A percentile compares a stretch with the other conserved stretches of the same genome.
Conservation (phyloP, 805 yeast genomes). For the Candida ficus region DNA sequence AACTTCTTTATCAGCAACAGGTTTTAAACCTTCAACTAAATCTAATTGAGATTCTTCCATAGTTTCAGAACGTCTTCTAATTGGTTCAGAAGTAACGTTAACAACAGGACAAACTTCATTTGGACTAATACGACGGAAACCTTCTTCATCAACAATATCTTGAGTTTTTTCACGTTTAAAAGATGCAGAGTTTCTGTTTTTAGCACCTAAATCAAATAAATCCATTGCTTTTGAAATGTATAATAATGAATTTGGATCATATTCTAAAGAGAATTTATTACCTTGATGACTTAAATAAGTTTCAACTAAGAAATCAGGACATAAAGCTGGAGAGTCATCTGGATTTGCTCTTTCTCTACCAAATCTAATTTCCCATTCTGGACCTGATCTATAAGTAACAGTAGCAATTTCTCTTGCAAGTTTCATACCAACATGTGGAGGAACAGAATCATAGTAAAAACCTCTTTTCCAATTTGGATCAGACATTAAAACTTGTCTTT, state of each 20-base stretch:
- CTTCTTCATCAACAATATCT: slow-evolving; percentile 25
- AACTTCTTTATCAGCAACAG: slow-evolving; percentile 58
- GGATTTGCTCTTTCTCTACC: slow-evolving; percentile 87
- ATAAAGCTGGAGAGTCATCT: slow-evolving; percentile 71
- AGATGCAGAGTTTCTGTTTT: slow-evolving; percentile 40
- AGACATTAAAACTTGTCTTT: slow-evolving; percentile 88
- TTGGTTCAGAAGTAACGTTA: slow-evolving; percentile 48
- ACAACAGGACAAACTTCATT: slow-evolving; percentile 33
- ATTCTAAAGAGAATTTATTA: slow-evolving; percentile 85
- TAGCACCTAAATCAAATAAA: slow-evolving; percentile 69
- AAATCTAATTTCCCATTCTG: slow-evolving; percentile 93
- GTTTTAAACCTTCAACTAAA: slow-evolving; percentile 57
- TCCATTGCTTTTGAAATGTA: slow-evolving; percentile 95
- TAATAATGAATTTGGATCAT: slow-evolving; percentile 84
- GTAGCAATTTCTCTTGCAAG: slow-evolving; percentile 92
- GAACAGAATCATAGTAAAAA: slow-evolving; percentile 68
- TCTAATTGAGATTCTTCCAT: slow-evolving; percentile 57
- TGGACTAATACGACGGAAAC: slow-evolving; percentile 18
- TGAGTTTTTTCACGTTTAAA: slow-evolving; percentile 36
- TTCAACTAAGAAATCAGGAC: slow-evolving; percentile 91
- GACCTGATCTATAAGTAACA: slow-evolving; percentile 90
- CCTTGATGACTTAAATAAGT: slow-evolving; percentile 94
- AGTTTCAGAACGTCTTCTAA: slow-evolving; percentile 42
- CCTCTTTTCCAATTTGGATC: slow-evolving; percentile 96
- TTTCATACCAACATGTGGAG: slow-evolving; percentile 95